Base-by-base conservation (phyloP, 225 moss, liverwort and hornwort species). In the Straminergon stramineum region DNA sequence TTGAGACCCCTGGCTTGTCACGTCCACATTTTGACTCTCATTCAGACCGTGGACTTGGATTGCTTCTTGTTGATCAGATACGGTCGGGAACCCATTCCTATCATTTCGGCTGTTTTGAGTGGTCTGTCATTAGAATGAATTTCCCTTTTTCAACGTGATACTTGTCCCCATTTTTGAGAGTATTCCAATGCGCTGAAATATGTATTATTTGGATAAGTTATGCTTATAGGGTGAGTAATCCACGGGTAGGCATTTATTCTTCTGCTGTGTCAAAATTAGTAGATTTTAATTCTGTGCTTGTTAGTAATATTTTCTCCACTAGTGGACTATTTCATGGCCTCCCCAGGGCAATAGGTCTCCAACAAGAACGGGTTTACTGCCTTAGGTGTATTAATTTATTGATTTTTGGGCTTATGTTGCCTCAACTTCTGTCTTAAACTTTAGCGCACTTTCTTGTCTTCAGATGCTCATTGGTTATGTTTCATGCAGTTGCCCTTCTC, bases 401-500 rank as follows among this genome's bases (percentile, higher is more conserved):
- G 61, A 62, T 56, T 31, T 34, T 20, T 6, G 55, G 65, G 52
- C 45, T 78, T 67, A 55, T 53, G 76, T 73, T 81, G 6, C 39
- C 58, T 91, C 39, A 55, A 57, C 60, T 89, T 41, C 67, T 87
- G 58, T 86, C 80, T 37, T 65, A 45, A 56, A n/a, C 60, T 81
- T 68, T 7, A 71, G 71, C 77, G 31, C 80, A 79, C 53, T 45
- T 70, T 86, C 43, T 87, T 18, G 19, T 80, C 39, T 78, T 85
- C 34, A 77, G 89, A 79, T 83, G 37, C n/a, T 88, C 83, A 88
- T 75, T 84, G 83, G n/a, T 53, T 17, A 35, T 79, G 55, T 89
- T 84, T 87, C 45, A 70, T 95, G 92, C 96, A 99, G 99, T 99
- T 89, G 97, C 99, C 75, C 92, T 96, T 69, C 93, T 99, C 74